Percentiles rank a stretch among this genome's conserved stretches.
phyloP scores from a whole-genome alignment of 768 basidiomycete species.

The Mycena olivaceomarginata region DNA sequence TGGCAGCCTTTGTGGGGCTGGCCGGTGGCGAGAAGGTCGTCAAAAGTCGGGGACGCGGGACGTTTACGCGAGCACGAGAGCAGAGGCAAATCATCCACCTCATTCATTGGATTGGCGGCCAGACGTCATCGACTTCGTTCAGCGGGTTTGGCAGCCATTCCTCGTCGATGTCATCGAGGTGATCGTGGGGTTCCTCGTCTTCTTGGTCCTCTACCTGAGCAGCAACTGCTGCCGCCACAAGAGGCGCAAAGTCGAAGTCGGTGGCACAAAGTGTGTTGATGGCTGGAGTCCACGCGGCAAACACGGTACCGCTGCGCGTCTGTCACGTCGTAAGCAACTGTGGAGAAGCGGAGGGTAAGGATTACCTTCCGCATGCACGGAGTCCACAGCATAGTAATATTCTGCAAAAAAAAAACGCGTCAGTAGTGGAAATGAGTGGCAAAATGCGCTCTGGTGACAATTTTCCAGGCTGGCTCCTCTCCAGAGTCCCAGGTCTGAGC shows the following conservation, averaged over 20 bases:
- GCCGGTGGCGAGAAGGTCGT: not conserved
- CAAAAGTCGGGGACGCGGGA: not conserved
- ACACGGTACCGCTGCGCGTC: not conserved
- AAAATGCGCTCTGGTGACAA: too few species aligned
- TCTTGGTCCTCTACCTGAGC: not conserved
- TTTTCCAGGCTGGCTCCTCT: too few species aligned
- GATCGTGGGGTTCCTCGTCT: not conserved
- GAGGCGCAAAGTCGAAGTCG: not conserved
- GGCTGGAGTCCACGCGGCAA: not conserved
- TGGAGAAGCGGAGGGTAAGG: too few species aligned
- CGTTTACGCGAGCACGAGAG: too few species aligned
- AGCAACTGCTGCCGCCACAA: not conserved
- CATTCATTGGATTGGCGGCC: too few species aligned
- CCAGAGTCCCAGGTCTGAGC: too few species aligned
- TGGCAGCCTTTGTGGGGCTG: not conserved
- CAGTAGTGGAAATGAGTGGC: too few species aligned
- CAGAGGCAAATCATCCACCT: too few species aligned
- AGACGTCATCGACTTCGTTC: not conserved
- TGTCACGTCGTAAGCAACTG: not conserved
- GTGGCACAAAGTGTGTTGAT: not conserved
- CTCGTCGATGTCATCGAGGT: not conserved
- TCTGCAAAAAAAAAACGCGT: too few species aligned
- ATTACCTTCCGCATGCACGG: too few species aligned
- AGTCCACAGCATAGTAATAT: too few species aligned
- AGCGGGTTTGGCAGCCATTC: not conserved